Evolutionary conservation across 257 asterid genomes (phyloP).

Genomic region (Fraxinus pennsylvanica): DNA sequence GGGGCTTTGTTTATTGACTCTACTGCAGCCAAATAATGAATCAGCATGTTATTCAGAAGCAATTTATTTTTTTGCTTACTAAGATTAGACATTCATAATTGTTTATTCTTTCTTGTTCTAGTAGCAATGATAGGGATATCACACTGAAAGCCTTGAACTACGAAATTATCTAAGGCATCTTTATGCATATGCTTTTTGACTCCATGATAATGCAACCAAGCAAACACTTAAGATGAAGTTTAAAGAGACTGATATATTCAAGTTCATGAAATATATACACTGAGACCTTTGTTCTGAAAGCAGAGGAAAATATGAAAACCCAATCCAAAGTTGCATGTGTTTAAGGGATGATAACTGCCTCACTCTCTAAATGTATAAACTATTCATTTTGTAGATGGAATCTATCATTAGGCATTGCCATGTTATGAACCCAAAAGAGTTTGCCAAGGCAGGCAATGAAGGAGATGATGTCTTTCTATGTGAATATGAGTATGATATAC

Average conservation of each 20-base stretch:
- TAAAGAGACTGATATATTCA: neutral
- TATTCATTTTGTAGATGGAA: constrained; percentile 63
- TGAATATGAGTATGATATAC: constrained; percentile 83
- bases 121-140: neutral
- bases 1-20: neutral
- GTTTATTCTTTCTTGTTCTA: neutral
- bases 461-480: constrained; percentile 95
- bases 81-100: neutral
- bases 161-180: neutral
- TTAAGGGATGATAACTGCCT: neutral
- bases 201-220: neutral
- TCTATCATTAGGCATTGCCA: constrained; percentile 75
- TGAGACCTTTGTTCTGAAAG: constrained; percentile 1
- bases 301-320: neutral
- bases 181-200: neutral
- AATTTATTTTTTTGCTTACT: neutral
- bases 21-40: neutral
- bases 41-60: neutral
- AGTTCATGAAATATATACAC: neutral
- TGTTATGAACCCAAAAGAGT: constrained; percentile 74
- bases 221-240: neutral
- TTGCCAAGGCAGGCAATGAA: constrained; percentile 59
- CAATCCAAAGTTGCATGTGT: constrained; percentile 9
- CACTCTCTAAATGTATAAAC: constrained; percentile 3
- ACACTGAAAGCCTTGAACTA: neutral